phyloP scores from a whole-genome alignment of 2,329 filamentous ascomycete species.

The Venturia asperata region DNA sequence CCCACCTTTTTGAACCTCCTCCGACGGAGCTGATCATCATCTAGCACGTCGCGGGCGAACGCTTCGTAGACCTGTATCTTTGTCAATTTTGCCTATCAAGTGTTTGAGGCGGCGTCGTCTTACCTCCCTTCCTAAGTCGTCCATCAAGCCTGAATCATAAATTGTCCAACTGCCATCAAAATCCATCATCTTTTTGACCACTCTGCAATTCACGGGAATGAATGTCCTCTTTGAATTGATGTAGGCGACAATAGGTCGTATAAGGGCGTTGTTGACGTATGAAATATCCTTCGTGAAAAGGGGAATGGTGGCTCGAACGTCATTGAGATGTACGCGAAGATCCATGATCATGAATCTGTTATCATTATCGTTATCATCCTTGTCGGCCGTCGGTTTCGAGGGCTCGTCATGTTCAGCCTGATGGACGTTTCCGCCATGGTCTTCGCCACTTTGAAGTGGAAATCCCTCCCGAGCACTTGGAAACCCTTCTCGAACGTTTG shows the following conservation, averaged over 20 bases:
- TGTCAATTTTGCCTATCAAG: neutral
- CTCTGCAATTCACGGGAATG: conserved; percentile 88
- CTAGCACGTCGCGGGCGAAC: conserved; percentile 83
- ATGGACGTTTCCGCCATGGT: conserved; percentile 21
- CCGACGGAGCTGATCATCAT: conserved; percentile 80
- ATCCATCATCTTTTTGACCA: conserved; percentile 80
- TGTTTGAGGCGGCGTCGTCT: conserved; percentile 22
- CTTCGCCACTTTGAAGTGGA: conserved; percentile 21
- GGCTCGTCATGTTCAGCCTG: conserved; percentile 16
- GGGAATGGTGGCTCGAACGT: conserved; percentile 86
- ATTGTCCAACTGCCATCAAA: conserved; percentile 95
- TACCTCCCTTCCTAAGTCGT: conserved; percentile 80
- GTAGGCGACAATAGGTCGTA: conserved; percentile 93
- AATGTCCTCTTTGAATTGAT: conserved; percentile 94
- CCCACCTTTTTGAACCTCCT: conserved; percentile 91
- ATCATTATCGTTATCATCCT: conserved; percentile 35
- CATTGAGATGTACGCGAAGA: conserved; percentile 87
- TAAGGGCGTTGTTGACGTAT: conserved; percentile 92
- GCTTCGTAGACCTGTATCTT: conserved; percentile 70
- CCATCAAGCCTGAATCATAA: conserved; percentile 88
- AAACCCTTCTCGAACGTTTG: conserved; percentile 1
- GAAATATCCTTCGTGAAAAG: conserved; percentile 87
- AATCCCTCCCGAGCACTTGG: neutral
- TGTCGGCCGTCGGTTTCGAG: neutral
- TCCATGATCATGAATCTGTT: conserved; percentile 87